Evolutionary conservation across 1,284 basidiomycete genomes (phyloP), one percentile per base, ranked within the genome.

Genomic region (Tetrapyrgos nigripes): DNA sequence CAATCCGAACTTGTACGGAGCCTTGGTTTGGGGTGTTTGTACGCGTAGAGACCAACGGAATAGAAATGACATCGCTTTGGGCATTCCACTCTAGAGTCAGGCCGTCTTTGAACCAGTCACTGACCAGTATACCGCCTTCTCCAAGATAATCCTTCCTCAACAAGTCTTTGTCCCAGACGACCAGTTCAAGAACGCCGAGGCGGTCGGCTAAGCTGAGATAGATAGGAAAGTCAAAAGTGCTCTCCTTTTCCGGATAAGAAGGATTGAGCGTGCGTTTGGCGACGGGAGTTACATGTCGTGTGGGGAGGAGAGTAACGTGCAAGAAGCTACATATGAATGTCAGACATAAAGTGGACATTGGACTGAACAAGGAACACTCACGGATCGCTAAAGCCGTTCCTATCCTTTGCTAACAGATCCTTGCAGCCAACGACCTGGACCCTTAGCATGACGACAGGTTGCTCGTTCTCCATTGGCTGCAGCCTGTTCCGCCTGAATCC

Each of bases 121-220:
- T 86, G 26, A 97, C 71, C 0, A 85, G 83, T 6, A 98, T 70
- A 1, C 87, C 84, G 10, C 87, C 84, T 74, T 98, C 97, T 28
- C 97, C 97, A 50, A 98, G 84, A 74, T 98, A 98, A 59, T 97
- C 96, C 78, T 97, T 96, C 70, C 83, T 86, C 64, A 89, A 77
- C 65, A 89, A 77, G 69, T 97, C 96, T 78, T 93, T 95, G 76
- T 97, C 95, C 96, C 96, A 98, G 0, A 95, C 82, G 29, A 98
- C 89, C 48, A 95, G 81, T 71, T 98, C 95, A 50, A 98, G 68
- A 5, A 85, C 87, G 44, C 91, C 89, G 11, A 94, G 83, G 44
- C 83, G 81, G 55, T 89, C 91, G 0, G 88, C 88, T 29, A 90
- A 80, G 8, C 87, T 89, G 26, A 90, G 80, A 66, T 89, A 93